Conservation (phyloP, 129 eudicot genomes). For the sunflower (Helianthus annuus) region DNA sequence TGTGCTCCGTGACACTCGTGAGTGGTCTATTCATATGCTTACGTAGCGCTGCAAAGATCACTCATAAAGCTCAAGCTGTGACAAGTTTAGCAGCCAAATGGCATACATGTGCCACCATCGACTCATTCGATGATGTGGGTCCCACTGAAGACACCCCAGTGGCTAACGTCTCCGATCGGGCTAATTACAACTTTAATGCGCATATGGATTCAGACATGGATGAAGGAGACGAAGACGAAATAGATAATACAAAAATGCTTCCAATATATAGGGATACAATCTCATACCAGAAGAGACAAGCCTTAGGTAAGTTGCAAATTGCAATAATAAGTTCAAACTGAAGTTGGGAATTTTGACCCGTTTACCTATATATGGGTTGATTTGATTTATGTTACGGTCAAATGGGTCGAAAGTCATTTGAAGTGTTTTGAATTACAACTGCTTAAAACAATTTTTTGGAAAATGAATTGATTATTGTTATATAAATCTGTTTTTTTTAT, state of each 20-base stretch:
- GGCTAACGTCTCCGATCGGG: conserved; percentile 20
- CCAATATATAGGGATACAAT: conserved; percentile 60
- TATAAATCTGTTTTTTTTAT: neutral
- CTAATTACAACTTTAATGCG: conserved; percentile 25
- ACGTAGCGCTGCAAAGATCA: conserved; percentile 85
- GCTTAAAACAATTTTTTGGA: neutral
- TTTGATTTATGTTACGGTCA: neutral
- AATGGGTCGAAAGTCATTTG: neutral
- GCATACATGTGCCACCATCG: conserved; percentile 83
- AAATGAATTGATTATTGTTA: neutral
- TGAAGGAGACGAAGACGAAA: conserved; percentile 78
- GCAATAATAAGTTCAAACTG: neutral
- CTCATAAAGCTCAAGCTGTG: conserved; percentile 82
- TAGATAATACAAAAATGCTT: conserved; percentile 71
- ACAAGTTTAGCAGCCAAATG: conserved; percentile 90
- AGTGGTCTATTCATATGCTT: conserved; percentile 79
- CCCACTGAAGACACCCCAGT: conserved; percentile 42
- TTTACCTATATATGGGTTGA: neutral
- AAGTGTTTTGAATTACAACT: neutral
- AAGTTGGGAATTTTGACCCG: neutral
- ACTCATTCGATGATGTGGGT: conserved; percentile 51
- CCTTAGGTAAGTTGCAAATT: conserved; percentile 53
- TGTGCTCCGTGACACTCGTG: conserved; percentile 75
- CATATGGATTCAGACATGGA: conserved; percentile 57
- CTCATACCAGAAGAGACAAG: conserved; percentile 87